Base-by-base conservation (phyloP, 192 early-diverging fungal genomes). In the Gamsiella multidivaricata region DNA sequence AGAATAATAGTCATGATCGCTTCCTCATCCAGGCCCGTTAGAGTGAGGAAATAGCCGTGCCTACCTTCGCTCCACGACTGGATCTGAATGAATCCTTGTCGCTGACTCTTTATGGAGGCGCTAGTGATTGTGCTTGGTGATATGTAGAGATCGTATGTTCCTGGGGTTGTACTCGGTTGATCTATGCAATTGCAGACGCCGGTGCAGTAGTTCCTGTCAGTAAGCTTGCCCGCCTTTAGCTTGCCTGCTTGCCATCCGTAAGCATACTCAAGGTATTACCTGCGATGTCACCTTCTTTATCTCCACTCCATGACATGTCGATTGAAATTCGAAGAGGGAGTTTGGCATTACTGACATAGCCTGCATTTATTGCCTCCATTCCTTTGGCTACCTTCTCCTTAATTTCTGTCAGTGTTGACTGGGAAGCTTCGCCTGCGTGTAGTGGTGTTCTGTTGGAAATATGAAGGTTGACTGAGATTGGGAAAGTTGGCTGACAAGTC, bases 81-180 rank as follows among this genome's bases (percentile, higher is more conserved):
- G 8, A 83, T 41, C 37, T 81, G 67, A 41, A 81, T 65, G 50
- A 68, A 66, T 14, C 78, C 82, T 42, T 80, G 76, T 46, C 82
- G 53, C 15, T 78, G 66, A 46, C 74, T 83, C 54, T 67, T 65
- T 29, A 74, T 57, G 36, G 52, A 51, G 5, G 63, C 70, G 20
- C 32, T 61, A 0, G 70, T 69, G 3, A 8, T 18, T 36, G 18
- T 23, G 8, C 69, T 37, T 2, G 67, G 78, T 15, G 66, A 34
- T 47, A 83, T 72, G 33, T 80, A 83, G 54, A 83, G 60, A n/a
- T 64, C 71, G 39, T 83, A 83, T 46, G 65, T 70, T 28, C 82
- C 82, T 17, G 74, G 74, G 17, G 28, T 18, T 2, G 47, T 10
- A 23, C 65, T 69, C 5, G 65, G 53, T 53, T 12, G 65, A 69